A percentile compares a stretch with the other conserved stretches of the same genome.
phyloP scores from a whole-genome alignment of 495 filamentous ascomycete genomes.

The Lasiosphaeriaceae sp. region DNA sequence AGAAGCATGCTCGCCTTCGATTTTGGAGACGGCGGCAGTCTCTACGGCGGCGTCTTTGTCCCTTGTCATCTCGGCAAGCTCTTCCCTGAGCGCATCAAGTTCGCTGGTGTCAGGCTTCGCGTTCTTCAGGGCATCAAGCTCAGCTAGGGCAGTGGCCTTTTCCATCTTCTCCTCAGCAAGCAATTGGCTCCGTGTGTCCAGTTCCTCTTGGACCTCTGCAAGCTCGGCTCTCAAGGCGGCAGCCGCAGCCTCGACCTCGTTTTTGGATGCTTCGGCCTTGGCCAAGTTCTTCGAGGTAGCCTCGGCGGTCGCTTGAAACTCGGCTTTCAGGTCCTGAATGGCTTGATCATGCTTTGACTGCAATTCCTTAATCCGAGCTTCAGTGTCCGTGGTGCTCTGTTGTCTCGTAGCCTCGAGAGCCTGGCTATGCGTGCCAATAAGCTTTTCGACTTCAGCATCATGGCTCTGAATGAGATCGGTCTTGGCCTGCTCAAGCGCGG shows the following conservation, averaged over 20 bases:
- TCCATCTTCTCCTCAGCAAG: constrained; percentile 53
- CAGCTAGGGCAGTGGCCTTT: constrained; percentile 50
- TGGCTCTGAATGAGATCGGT: constrained; percentile 43
- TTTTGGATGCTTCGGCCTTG: constrained; percentile 18
- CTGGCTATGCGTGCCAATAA: constrained; percentile 41
- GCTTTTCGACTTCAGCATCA: constrained; percentile 45
- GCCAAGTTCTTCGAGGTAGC: constrained; percentile 20
- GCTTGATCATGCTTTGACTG: constrained; percentile 37
- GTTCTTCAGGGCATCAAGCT: constrained; percentile 48
- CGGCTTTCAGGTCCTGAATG: constrained; percentile 39
- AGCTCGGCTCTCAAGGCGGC: constrained; percentile 30
- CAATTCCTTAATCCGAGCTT: constrained; percentile 36
- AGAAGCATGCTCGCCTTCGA: constrained; percentile 28
- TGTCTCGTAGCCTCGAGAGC: constrained; percentile 37
- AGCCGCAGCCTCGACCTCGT: constrained; percentile 17
- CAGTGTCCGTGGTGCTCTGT: constrained; percentile 26
- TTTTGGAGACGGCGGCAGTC: no score
- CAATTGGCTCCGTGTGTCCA: constrained; percentile 41
- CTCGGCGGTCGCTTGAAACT: constrained; percentile 25
- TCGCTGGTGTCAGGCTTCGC: constrained; percentile 50
- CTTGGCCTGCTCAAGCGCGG: constrained; percentile 37
- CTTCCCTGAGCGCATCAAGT: constrained; percentile 35
- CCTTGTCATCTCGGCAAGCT: constrained; percentile 29
- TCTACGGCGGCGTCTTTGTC: no score
- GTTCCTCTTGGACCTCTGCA: constrained; percentile 36